Evolutionary conservation across 2,329 filamentous ascomycete genomes (phyloP), one percentile per base, ranked within the genome.

Genomic region (Ceratocystis cubensis): DNA sequence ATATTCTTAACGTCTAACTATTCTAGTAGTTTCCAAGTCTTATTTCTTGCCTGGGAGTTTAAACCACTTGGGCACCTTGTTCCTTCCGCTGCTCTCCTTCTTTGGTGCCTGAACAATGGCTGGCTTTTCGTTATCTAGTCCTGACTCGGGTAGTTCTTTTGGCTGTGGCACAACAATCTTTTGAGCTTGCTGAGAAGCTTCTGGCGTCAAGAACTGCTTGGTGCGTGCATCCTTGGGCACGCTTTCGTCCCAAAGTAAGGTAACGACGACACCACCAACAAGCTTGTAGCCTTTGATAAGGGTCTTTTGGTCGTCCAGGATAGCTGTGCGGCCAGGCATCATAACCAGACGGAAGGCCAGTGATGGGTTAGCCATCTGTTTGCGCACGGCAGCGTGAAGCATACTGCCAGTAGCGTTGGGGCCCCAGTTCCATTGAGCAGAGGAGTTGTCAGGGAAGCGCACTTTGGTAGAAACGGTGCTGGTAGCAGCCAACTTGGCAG

Each of bases 371-470:
- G 84, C 82, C 74, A 99, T 86, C 69, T 93, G 84, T 56, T 79
- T 79, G 64, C 85, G 80, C 20, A 96, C 89, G 70, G 88, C 90
- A 15, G 80, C 78, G 75, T 97, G 91, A 1, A 99, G 78, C 63
- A 83, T 82, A 2, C 81, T 79, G 1, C 87, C 88, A 0, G 88
- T 91, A 65, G 92, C 87, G 1, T 78, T 74, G 22, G 84, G 84
- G 1, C 80, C 81, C 70, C 95, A 85, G n/a, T 80, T 82, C 76
- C 87, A 87, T 64, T 91, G 84, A 41, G 91, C 84, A 65, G 87
- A 85, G 67, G 86, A 88, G 71, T 92, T 89, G 73, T 97, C 92
- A 0, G 93, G 93, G 71, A 96, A 92, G 30, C 92, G 88, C 62
- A 96, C 83, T 70, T 89, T 91, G 69, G 97, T 81, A 33, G 84